Base-by-base conservation (phyloP, 257 asterid species). In the Nicotiana paniculata region DNA sequence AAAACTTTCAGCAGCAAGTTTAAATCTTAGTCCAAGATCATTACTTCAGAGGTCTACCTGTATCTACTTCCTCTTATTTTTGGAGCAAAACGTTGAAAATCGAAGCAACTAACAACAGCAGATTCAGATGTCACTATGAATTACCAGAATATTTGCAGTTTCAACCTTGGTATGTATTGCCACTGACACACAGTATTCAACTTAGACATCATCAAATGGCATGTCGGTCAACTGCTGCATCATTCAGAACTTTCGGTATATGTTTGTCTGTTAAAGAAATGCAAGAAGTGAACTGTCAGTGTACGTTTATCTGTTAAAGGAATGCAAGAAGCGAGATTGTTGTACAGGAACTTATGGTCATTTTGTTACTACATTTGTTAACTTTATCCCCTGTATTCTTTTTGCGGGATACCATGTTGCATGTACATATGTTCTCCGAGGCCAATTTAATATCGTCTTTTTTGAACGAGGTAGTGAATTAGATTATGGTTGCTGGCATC, bases 271-370 rank as follows among this genome's bases (percentile, higher is more conserved):
- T 48, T 4, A 12, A 24, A 69, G 12, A 1, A 43, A 9, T 9
- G 79, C 21, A 24, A 74, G 61, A 48, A 24, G 24, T 9, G 2
- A 53, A 13, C 58, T 21, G n/a, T 70, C n/a, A 6, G 15, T 74
- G 24, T 24, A 48, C 18, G 15, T 46, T 12, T 46, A 11, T 74
- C n/a, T 74, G 39, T 74, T 15, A 12, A 21, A 69, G 5, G 3
- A 39, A 9, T 9, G 62, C 39, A 26, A 74, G 62, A 48, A 26
- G 39, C 12, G 39, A 26, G 62, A 74, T 48, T 74, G 9, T 74
- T 74, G 79, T 74, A 74, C 79, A 74, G 43, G 62, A 48, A 74
- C 66, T 28, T 15, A 48, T 74, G 62, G 51, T 24, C 79, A 74
- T 74, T 9, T 68, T 35, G 54, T 68, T 67, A 35, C 51, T 8